Conservation (phyloP, 2,329 filamentous ascomycete genomes). For the Zalaria obscura region DNA sequence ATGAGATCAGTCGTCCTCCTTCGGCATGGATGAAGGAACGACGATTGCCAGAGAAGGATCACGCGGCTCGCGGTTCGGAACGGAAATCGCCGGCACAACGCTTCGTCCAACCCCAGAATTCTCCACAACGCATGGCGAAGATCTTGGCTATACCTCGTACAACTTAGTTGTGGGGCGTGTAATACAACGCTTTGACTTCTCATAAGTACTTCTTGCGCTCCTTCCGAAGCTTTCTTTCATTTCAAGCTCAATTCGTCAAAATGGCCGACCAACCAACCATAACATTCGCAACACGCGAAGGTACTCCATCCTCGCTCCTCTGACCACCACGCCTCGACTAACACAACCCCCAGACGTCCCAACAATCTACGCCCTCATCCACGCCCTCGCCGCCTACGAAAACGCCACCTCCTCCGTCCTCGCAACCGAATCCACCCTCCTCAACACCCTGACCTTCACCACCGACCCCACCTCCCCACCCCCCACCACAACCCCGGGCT, state of each 20-base stretch:
- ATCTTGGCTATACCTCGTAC: no score
- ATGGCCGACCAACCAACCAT: constrained; percentile 26
- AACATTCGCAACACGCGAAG: constrained; percentile 46
- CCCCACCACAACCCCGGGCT: constrained; percentile 34
- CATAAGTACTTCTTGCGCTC: no score
- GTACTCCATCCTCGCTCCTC: constrained; percentile 20
- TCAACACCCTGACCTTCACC: constrained; percentile 66
- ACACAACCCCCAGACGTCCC: constrained; percentile 49
- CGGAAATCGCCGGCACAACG: no score
- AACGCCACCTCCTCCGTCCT: constrained; percentile 59
- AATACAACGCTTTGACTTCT: no score
- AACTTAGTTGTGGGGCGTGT: no score
- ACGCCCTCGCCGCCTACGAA: constrained; percentile 79
- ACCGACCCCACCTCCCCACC: constrained; percentile 25
- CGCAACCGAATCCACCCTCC: constrained; percentile 62
- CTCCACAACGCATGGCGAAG: no score
- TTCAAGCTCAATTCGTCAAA: not conserved
- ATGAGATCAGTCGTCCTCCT: no score
- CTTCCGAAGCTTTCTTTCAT: no score
- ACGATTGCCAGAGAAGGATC: no score
- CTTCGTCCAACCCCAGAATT: no score
- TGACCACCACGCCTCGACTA: not conserved
- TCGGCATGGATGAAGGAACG: no score
- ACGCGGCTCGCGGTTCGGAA: no score
- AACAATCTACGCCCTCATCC: constrained; percentile 68